Evolutionary conservation across 2,329 filamentous ascomycete species (phyloP), one percentile per base, ranked within the genome.

Genomic region (Mollisiaceae sp.): DNA sequence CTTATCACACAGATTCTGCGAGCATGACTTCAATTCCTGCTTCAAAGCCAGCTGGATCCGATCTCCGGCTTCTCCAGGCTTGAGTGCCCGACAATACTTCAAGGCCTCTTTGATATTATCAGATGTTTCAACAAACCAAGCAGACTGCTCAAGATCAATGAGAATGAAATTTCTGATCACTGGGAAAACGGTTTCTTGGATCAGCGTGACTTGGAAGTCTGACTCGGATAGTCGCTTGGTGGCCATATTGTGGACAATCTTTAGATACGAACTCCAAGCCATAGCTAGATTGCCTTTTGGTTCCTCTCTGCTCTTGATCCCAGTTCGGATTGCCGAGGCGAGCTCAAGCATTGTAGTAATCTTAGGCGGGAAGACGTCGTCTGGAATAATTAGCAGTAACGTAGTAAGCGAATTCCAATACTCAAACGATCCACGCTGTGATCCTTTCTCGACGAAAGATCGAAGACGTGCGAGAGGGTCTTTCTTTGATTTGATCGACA

Each of bases 381-480:
- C 65, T 4, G 89, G 89, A 14, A 91, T 71, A 8, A 75, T 78
- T 76, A 59, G 97, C 75, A 0, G 22, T 32, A 98, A 78, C 36
- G 82, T 80, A 45, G 84, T 82, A 38, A 97, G 76, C 18, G 85
- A 86, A 32, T 82, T 78, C 95, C 95, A 99, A 74, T 89, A 97
- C 11, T 83, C 85, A 3, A 83, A 79, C 0, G 87, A 82, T 2
- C 91, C 90, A n/a, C 88, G 86, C 73, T 97, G 92, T 0, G 94
- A 97, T 2, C 95, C 94, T 72, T 89, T 91, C 67, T 91, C 89
- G 8, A 98, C 81, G 71, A 96, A 95, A 9, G 87, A 81, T 59
- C 86, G 85, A 4, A 99, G 78, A 24, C 89, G 79, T 4, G 80
- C 79, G 1, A 85, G 70, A 0, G 86, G 82, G 1, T 84, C 78